Evolutionary conservation across 305 asterid species (phyloP), one percentile per base, ranked within the genome.

Genomic region (Lippia alba): DNA sequence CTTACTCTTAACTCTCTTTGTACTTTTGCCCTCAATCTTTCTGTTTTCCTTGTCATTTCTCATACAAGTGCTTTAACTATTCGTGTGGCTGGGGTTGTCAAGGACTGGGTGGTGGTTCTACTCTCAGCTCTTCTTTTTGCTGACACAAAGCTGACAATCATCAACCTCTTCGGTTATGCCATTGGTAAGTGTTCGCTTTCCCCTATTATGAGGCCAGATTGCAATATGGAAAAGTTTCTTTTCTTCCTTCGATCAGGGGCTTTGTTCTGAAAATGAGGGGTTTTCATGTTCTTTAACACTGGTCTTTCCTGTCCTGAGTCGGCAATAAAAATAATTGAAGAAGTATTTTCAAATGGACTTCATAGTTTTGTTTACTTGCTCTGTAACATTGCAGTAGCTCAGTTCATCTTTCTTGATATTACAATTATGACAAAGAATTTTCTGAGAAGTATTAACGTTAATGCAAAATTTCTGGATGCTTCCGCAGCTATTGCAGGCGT

Each of bases 101-200:
- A 92, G 82, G 98, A 92, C 73, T 92, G 98, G 98, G 94, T 90
- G 66, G 97, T 92, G n/a, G 97, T 92, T 72, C 85, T 92, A 34
- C 78, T 92, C 41, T 92, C 98, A 18, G 98, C 98, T 11, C 78
- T 90, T 76, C 85, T 92, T 65, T 92, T 90, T 72, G 97, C 97
- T 12, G 98, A 92, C 79, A 76, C 96, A 2, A 92, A 86, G 75
- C 82, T 92, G 66, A 88, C 97, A 32, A 73, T 86, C 49, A 90
- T 92, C 70, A 92, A 92, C 78, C 87, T 92, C 16, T 81, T 86
- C 67, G 97, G 98, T 71, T 92, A 92, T 74, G 98, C 90, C 67
- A 86, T 90, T 71, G 98, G 98, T 92, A 85, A 78, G 81, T 64
- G 66, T 58, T 30, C 4, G 48, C 1, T 30, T n/a, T 65, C 56